These are phyloP conservation scores for Mrakia gelida DNA, from an alignment of 768 basidiomycete genomes.

Conservation along the genomic window DNA sequence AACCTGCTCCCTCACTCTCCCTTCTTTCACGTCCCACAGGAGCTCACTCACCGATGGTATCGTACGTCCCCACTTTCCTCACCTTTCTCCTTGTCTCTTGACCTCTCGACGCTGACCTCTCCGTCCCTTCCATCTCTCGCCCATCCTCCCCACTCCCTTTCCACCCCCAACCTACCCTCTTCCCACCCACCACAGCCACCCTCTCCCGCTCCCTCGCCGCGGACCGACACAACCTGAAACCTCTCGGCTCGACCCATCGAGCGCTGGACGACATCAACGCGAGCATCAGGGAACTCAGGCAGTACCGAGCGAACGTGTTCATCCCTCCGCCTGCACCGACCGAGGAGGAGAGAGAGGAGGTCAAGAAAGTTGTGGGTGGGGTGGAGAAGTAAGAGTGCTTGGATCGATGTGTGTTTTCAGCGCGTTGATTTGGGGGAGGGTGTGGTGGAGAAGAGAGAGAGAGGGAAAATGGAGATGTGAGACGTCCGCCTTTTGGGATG, in stretches of 20 bases:
- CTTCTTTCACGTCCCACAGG: not conserved
- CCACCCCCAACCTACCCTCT: not conserved
- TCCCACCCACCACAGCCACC: slow-evolving; percentile 1
- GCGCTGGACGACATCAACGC: slow-evolving; percentile 30
- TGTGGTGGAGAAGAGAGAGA: too few relatives aligned
- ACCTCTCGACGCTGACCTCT: not conserved
- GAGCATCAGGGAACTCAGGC: slow-evolving; percentile 27
- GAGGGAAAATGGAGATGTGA: too few relatives aligned
- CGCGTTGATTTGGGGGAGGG: too few relatives aligned
- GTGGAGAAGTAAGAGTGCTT: not conserved
- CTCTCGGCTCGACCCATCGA: slow-evolving; percentile 17
- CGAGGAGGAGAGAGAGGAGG: slow-evolving; percentile 13
- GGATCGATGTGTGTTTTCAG: too few relatives aligned
- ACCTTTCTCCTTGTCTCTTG: too few relatives aligned
- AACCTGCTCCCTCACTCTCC: not conserved
- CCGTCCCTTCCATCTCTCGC: not conserved
- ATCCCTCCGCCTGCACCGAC: not conserved
- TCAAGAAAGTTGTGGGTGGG: slow-evolving; percentile 19
- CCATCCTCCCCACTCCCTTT: not conserved
- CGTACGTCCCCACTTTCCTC: not conserved
- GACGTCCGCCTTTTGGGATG: too few relatives aligned
- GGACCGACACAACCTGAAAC: slow-evolving; percentile 4
- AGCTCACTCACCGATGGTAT: slow-evolving; percentile 6
- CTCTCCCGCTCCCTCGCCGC: slow-evolving; percentile 4
- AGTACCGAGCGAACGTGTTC: slow-evolving; percentile 23